phyloP scores from a whole-genome alignment of 1,139 yeast genomes.

The Suhomyces bolitotheri region DNA sequence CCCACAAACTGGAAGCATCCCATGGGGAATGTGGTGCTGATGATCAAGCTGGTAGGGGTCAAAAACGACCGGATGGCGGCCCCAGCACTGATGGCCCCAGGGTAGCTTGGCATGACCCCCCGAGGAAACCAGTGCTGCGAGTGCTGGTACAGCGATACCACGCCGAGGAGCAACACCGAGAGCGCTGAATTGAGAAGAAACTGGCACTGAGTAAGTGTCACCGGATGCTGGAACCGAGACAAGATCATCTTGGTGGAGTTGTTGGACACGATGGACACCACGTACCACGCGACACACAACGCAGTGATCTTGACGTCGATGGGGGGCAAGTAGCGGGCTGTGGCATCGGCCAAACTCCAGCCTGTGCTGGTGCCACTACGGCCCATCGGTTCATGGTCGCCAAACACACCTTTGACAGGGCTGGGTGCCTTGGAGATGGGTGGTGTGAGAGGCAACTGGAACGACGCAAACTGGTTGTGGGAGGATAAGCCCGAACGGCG shows the following conservation, averaged over 20 bases:
- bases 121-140: conserved; percentile 44
- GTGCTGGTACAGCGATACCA: conserved; percentile 12
- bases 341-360: neutral
- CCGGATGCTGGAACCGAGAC: conserved; percentile 69
- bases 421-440: conserved; percentile 38
- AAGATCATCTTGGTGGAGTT: conserved; percentile 78
- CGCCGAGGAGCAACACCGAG: conserved; percentile 39
- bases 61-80: conserved; percentile 36
- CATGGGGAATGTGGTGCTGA: conserved; percentile 82
- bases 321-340: conserved; percentile 24
- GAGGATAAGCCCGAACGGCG: conserved; percentile 21
- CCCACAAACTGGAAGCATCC: conserved; percentile 90
- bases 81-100: conserved; percentile 21
- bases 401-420: conserved; percentile 25
- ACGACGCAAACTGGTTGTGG: conserved; percentile 14
- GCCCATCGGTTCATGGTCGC: neutral
- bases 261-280: conserved; percentile 76
- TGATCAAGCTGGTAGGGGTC: conserved; percentile 54
- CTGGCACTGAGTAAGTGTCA: conserved; percentile 83
- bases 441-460: conserved; percentile 36
- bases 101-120: conserved; percentile 53
- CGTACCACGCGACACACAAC: conserved; percentile 76
- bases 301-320: conserved; percentile 31
- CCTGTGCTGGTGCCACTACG: neutral
- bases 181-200: conserved; percentile 65